Conservation (phyloP, 129 eudicot genomes). For the Oenanthe sinensis region DNA sequence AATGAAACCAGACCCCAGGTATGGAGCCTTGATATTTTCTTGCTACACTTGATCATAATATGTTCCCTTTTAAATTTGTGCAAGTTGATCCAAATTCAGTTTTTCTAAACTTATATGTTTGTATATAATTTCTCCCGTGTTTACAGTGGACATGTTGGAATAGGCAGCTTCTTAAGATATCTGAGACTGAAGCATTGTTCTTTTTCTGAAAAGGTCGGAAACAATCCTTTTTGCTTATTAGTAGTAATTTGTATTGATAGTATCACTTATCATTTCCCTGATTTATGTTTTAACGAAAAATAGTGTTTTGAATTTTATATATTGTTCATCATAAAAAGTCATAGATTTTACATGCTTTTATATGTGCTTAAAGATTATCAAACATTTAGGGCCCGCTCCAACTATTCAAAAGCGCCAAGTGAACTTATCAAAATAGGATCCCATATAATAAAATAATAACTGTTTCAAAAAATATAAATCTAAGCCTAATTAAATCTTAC, state of each 20-base stretch:
- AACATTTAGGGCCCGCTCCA: background rate
- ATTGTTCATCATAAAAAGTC: background rate
- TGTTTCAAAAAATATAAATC: too few species aligned
- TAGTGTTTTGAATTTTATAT: background rate
- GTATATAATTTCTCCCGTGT: conserved; percentile 12
- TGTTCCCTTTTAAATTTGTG: background rate
- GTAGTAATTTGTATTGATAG: background rate
- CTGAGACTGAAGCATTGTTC: conserved; percentile 62
- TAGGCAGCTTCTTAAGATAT: conserved; percentile 52
- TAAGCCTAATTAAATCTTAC: too few species aligned
- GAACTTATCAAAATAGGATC: too few species aligned
- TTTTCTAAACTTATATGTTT: background rate
- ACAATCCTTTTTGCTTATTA: background rate
- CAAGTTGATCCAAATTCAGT: background rate
- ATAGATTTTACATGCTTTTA: background rate
- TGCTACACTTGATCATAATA: background rate
- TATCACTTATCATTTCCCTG: background rate
- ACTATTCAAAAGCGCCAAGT: too few species aligned
- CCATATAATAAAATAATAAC: too few species aligned
- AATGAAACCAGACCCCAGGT: conserved; percentile 89
- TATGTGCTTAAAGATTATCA: background rate
- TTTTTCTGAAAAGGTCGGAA: conserved; percentile 56
- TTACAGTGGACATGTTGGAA: conserved; percentile 72
- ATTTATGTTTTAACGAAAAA: too few species aligned
- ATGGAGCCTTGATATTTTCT: background rate